Evolutionary conservation across 148 eudicot species (phyloP), one percentile per base, ranked within the genome.

Genomic region (Beta vulgaris): DNA sequence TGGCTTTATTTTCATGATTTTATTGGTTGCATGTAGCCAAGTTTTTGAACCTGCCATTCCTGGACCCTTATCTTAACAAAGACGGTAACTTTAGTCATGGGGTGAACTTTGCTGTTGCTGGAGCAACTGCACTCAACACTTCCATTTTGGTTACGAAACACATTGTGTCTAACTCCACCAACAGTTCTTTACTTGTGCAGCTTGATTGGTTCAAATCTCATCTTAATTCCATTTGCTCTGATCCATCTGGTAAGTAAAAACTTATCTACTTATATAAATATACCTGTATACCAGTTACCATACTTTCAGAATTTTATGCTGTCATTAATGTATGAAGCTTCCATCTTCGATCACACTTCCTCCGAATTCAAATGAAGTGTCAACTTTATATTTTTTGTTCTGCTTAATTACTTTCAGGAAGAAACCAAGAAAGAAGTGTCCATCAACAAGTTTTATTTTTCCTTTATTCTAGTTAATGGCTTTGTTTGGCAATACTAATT

Each of bases 31-130:
- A 65, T 37, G 70, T 63, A 77, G 80, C 71, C 0, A 72, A 36
- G n/a, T 51, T 49, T 34, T 57, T 61, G 1, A 51, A 51, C n/a
- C 62, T 77, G 48, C 71, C 80, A 63, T 61, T 71, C 4, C 16
- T 77, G 1, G 75, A 71, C 51, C 71, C 80, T 1, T 77, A 77
- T 25, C 76, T 51, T 4, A 63, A 71, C 4, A 51, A 71, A 71
- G 76, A 77, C 18, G 80, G 80, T 3, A 71, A 77, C 31, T 77
- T 77, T 62, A 63, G n/a, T 37, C 80, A 77, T 63, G 80, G 80
- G 23, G 76, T 71, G 1, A 77, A 71, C 28, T 77, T 77, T 51
- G 80, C 80, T 25, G 80, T 77, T 18, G 28, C 63, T 23, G 76
- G 76, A 11, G 48, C 80, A 2, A 21, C 80, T 8, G 80, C 80